Base-by-base conservation (phyloP, 1,284 basidiomycete genomes). In the Ganoderma lucidum region DNA sequence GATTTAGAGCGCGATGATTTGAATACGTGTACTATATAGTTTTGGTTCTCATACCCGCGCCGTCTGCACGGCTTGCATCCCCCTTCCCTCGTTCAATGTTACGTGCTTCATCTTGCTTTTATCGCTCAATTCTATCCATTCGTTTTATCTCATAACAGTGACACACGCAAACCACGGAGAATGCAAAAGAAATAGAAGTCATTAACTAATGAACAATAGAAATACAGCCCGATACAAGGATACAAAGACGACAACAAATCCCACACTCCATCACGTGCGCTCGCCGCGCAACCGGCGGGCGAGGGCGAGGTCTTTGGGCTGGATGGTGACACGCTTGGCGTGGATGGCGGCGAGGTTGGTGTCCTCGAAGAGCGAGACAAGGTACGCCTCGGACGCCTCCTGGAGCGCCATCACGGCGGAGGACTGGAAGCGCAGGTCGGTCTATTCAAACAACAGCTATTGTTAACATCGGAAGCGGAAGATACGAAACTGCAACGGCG, bases 371-470 rank as follows among this genome's bases (percentile, higher is more conserved):
- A 95, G 83, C 35, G 90, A 92, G 78, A 95, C 93, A 74, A 93
- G 90, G 84, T 94, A 94, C 2, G 86, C 85, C 83, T 94, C 92
- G 42, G 90, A 87, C 1, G 93, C 91, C 81, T 94, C 91, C 81
- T 93, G 93, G 70, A 94, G 84, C 6, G 91, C 91, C 83, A 87
- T 84, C 67, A 94, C 90, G 75, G 89, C 93, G 68, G 88, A 92
- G 42, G 88, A 93, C 83, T 92, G 90, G 87, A 92, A 92, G 69
- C 90, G 88, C 66, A 91, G 81, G 75, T 93, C 92, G 75, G 93
- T 94, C 92, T 94, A 59, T 6, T 45, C 19, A 63, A 0, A n/a
- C 19, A 39, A 1, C 0, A 73, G 0, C 35, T 58, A 14, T 78
- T 59, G 77, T 19, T 4, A 23, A n/a, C n/a, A 15, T 32, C n/a